Conservation (phyloP, 2,329 filamentous ascomycete genomes). For the Neopestalotiopsis sp. region DNA sequence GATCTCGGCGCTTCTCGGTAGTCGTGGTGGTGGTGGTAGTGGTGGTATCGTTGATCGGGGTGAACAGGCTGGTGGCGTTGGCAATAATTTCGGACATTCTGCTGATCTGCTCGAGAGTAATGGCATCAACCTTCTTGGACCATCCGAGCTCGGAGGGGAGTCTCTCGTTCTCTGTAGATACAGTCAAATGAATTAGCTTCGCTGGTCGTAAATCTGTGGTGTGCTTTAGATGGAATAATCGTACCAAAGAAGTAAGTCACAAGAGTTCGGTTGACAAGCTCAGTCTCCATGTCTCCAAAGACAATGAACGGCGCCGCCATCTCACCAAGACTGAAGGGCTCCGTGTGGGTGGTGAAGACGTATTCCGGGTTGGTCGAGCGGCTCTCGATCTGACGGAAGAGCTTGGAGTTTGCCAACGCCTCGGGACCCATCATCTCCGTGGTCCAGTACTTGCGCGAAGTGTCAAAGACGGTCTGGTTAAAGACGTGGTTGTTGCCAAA, state of each 20-base stretch:
- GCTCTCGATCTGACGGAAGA: slow-evolving; percentile 49
- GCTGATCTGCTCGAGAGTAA: not conserved
- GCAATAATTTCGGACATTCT: not conserved
- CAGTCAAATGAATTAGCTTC: not conserved
- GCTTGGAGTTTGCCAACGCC: slow-evolving; percentile 49
- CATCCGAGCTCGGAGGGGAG: slow-evolving; percentile 16
- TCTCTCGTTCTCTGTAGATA: slow-evolving; percentile 14
- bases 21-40: not conserved
- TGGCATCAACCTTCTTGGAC: slow-evolving; percentile 14
- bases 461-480: slow-evolving; percentile 53
- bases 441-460: slow-evolving; percentile 49
- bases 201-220: not conserved
- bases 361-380: slow-evolving; percentile 54
- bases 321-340: slow-evolving; percentile 56
- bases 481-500: slow-evolving; percentile 56
- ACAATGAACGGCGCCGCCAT: slow-evolving; percentile 54
- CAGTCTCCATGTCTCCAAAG: slow-evolving; percentile 49
- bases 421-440: slow-evolving; percentile 39
- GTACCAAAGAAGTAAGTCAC: slow-evolving; percentile 54
- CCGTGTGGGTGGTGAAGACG: slow-evolving; percentile 46
- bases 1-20: not conserved
- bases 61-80: slow-evolving; percentile 2
- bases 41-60: not conserved
- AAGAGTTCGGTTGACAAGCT: slow-evolving; percentile 43
- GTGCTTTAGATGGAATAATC: slow-evolving; percentile 21